These are phyloP conservation scores for Amylostereum areolatum DNA, from an alignment of 1,284 basidiomycete genomes.

Conservation along the genomic window DNA sequence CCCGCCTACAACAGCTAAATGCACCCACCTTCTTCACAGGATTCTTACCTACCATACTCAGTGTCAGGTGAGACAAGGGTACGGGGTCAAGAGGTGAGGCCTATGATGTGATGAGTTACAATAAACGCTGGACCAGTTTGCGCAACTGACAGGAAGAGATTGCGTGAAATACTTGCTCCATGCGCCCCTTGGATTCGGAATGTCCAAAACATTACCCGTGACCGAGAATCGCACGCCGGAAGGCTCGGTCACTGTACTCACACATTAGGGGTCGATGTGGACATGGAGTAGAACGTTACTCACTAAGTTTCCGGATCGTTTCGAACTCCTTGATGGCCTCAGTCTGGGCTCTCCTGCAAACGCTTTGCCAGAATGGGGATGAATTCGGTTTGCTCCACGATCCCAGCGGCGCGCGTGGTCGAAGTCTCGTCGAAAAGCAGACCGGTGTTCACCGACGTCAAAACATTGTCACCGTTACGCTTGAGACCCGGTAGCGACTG, in stretches of 20 bases:
- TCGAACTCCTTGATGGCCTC: constrained; percentile 71
- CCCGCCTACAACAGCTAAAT: neutral
- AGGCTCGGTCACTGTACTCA: constrained; percentile 67
- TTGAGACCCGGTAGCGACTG: constrained; percentile 94
- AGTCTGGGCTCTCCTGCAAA: constrained; percentile 72
- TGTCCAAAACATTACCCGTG: constrained; percentile 73
- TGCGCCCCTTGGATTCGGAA: constrained; percentile 68
- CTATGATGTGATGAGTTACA: constrained; percentile 24
- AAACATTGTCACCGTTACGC: constrained; percentile 81
- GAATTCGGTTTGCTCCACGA: constrained; percentile 76
- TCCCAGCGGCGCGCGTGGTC: constrained; percentile 64
- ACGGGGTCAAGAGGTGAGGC: constrained; percentile 59
- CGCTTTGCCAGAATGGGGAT: constrained; percentile 72
- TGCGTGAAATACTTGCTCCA: constrained; percentile 70
- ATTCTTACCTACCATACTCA: constrained; percentile 70
- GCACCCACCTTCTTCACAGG: constrained; percentile 63
- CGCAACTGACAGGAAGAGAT: constrained; percentile 47
- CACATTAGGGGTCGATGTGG: neutral
- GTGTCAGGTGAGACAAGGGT: constrained; percentile 61
- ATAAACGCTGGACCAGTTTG: constrained; percentile 2
- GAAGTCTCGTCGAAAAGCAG: constrained; percentile 71
- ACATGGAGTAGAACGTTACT: constrained; percentile 24
- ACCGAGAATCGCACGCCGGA: constrained; percentile 84
- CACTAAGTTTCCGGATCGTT: constrained; percentile 63
- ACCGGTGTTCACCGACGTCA: constrained; percentile 68